Evolutionary conservation across 768 basidiomycete species (phyloP).

Genomic region (Glaciozyma martinii): DNA sequence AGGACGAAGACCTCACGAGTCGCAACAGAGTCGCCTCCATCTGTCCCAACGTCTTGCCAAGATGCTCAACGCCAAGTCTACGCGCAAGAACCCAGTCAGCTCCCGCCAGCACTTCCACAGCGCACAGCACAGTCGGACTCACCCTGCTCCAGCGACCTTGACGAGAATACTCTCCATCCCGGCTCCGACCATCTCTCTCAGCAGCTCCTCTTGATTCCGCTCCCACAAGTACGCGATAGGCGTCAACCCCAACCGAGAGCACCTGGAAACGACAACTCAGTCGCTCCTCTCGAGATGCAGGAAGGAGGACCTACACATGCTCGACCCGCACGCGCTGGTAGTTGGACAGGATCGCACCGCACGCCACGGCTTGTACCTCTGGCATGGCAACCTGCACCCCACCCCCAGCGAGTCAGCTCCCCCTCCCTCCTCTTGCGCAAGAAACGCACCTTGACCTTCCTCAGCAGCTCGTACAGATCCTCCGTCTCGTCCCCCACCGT

Average conservation of each 20-base stretch:
- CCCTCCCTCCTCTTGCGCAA: not conserved
- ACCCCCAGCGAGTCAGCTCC: not conserved
- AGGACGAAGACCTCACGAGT: slow-evolving; percentile 49
- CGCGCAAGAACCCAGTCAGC: not conserved
- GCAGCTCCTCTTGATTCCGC: slow-evolving; percentile 71
- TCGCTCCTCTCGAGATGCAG: not conserved
- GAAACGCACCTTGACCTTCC: slow-evolving; percentile 61
- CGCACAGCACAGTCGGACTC: slow-evolving; percentile 38
- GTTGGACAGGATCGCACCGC: slow-evolving; percentile 93
- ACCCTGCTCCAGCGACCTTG: slow-evolving; percentile 90
- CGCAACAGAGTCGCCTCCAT: slow-evolving; percentile 65
- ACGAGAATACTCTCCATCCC: slow-evolving; percentile 77
- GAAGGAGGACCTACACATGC: slow-evolving; percentile 63
- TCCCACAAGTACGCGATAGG: slow-evolving; percentile 91
- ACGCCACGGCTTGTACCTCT: slow-evolving; percentile 74
- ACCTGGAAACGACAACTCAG: slow-evolving; percentile 46
- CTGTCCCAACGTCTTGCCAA: slow-evolving; percentile 63
- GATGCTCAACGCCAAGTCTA: slow-evolving; percentile 49
- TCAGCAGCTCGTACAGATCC: slow-evolving; percentile 68
- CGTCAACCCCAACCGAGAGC: slow-evolving; percentile 66
- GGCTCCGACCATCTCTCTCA: slow-evolving; percentile 73
- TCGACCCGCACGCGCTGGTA: slow-evolving; percentile 96
- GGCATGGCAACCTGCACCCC: slow-evolving; percentile 57
- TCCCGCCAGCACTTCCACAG: not conserved
- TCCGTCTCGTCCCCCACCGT: slow-evolving; percentile 87